Percentiles rank a stretch among this genome's conserved stretches.
phyloP scores from a whole-genome alignment of 805 yeast species.

The Kurtzmaniella cleridarum region DNA sequence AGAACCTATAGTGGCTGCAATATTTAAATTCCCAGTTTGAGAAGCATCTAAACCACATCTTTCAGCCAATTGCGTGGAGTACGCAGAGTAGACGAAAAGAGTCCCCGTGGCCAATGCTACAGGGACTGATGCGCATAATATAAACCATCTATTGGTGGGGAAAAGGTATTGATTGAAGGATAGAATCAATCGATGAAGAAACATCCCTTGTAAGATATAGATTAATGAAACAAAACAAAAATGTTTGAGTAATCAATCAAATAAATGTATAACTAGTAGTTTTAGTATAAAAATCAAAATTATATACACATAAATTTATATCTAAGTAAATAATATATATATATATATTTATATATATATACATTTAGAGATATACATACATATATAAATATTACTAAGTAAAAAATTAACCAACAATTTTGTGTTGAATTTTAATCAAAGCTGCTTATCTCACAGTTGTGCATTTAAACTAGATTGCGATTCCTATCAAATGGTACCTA shows the following conservation, averaged over 20 bases:
- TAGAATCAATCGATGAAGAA: slow-evolving; percentile 10
- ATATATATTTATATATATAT: no score
- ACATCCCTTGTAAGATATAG: slow-evolving; percentile 7
- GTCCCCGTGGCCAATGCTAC: slow-evolving; percentile 32
- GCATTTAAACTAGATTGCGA: background rate
- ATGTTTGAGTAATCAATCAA: no score
- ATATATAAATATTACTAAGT: no score
- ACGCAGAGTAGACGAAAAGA: slow-evolving; percentile 28
- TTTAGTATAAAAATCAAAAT: no score
- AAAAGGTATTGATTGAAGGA: slow-evolving; percentile 17
- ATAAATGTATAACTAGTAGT: no score
- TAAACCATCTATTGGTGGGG: slow-evolving; percentile 21
- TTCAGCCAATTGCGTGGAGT: slow-evolving; percentile 27
- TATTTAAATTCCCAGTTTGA: slow-evolving; percentile 25
- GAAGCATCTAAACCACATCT: slow-evolving; percentile 22
- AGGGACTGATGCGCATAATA: slow-evolving; percentile 21
- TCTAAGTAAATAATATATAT: no score
- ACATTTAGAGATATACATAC: no score
- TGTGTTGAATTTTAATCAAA: no score
- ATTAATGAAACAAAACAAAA: no score
- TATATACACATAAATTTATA: no score
- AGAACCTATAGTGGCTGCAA: slow-evolving; percentile 25
- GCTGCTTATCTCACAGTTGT: background rate
- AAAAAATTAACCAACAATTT: no score
- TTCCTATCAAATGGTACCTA: no score